Conservation (phyloP, 345 rosid species). For the Euphorbia pulcherrima region DNA sequence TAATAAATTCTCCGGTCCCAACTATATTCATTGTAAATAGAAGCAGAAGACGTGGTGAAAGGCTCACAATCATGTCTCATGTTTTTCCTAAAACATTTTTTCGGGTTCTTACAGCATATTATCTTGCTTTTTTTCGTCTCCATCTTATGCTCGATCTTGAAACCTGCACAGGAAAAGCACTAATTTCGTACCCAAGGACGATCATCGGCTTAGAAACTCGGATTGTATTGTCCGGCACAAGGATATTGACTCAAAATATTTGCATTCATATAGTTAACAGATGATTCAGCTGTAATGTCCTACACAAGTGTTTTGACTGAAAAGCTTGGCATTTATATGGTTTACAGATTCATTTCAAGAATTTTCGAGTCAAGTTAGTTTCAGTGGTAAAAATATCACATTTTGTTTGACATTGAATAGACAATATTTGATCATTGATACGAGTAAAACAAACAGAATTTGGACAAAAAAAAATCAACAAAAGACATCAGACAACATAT, state of each 20-base stretch:
- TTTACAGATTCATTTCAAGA: neutral
- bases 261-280: neutral
- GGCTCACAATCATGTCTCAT: neutral
- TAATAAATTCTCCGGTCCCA: too few relatives aligned
- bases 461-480: neutral
- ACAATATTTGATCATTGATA: neutral
- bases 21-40: neutral
- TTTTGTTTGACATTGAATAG: neutral
- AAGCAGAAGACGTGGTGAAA: neutral
- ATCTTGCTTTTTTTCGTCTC: neutral
- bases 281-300: neutral
- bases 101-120: neutral
- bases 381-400: neutral
- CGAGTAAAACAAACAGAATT: neutral
- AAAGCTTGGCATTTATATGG: neutral
- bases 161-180: constrained; percentile 3
- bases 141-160: neutral
- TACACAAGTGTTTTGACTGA: neutral
- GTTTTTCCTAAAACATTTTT: neutral
- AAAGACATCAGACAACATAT: neutral
- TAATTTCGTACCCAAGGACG: neutral
- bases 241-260: neutral
- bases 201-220: neutral
- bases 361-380: neutral
- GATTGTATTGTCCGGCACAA: neutral